These are phyloP conservation scores for Arthroderma sp. DNA, from an alignment of 2,329 filamentous ascomycete species.

Conservation along the genomic window DNA sequence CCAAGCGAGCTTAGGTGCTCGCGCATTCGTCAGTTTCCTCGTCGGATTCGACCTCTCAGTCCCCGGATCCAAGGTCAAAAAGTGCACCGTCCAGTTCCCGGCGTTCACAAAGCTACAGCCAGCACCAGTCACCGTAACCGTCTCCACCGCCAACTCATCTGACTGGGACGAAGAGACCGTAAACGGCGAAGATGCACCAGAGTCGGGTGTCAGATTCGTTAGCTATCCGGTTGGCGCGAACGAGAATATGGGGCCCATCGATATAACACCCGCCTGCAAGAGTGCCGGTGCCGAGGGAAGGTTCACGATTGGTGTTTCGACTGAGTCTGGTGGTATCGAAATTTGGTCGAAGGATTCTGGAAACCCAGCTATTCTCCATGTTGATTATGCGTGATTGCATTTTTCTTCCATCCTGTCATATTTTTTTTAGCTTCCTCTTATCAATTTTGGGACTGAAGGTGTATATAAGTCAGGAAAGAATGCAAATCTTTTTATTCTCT, in stretches of 20 bases:
- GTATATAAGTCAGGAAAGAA: no score
- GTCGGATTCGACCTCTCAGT: slow-evolving; percentile 3
- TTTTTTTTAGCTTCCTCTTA: no score
- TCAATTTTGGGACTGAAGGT: no score
- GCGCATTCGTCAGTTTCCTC: neutral
- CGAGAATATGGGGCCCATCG: neutral
- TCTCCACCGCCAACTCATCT: neutral
- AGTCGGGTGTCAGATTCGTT: neutral
- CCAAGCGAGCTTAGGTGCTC: neutral
- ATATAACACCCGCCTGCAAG: slow-evolving; percentile 2
- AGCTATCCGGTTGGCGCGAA: neutral
- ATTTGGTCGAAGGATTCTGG: slow-evolving; percentile 5
- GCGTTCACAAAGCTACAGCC: neutral
- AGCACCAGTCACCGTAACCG: neutral
- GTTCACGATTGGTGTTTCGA: slow-evolving; percentile 1
- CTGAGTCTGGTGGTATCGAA: neutral
- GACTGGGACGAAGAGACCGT: slow-evolving; percentile 3
- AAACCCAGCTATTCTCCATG: slow-evolving; percentile 2
- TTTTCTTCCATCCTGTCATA: neutral
- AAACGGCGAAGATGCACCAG: neutral
- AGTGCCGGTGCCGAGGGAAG: neutral
- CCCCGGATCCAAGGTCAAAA: neutral
- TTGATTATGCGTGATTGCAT: neutral
- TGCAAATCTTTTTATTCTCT: no score
- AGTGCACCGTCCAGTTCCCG: slow-evolving; percentile 5